phyloP scores from a whole-genome alignment of 148 eudicot genomes.

The Rhododendron griersonianum region DNA sequence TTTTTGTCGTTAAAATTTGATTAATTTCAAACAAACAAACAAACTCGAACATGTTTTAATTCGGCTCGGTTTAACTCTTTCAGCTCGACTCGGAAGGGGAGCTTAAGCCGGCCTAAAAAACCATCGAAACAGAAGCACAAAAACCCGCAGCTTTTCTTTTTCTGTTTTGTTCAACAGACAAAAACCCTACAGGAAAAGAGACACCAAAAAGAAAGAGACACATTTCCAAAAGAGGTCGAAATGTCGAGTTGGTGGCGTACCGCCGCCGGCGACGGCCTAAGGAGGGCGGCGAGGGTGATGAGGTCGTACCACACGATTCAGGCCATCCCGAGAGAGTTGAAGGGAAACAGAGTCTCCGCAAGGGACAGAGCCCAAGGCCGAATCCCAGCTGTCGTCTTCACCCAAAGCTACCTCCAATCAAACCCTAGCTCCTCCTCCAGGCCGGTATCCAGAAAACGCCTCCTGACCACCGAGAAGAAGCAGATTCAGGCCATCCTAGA shows the following conservation, averaged over 20 bases:
- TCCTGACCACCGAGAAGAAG: conserved; percentile 64
- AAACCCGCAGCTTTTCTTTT: background rate
- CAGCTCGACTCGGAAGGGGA: too few relatives aligned
- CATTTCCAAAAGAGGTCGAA: background rate
- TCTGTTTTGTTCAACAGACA: background rate
- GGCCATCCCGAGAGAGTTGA: conserved; percentile 72
- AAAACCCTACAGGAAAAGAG: background rate
- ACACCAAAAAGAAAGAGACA: background rate
- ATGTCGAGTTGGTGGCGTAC: conserved; percentile 66
- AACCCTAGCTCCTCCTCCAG: conserved; percentile 19
- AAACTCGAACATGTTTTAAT: too few relatives aligned
- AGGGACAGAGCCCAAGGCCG: conserved; percentile 78
- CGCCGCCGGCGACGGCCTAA: conserved; percentile 37
- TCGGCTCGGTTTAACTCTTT: too few relatives aligned
- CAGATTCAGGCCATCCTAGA: conserved; percentile 74
- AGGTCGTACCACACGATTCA: conserved; percentile 73
- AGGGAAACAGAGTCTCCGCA: conserved; percentile 53
- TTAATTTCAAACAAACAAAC: too few relatives aligned
- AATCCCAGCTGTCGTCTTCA: conserved; percentile 76
- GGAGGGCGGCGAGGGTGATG: conserved; percentile 17
- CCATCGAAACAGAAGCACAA: too few relatives aligned
- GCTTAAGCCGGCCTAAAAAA: too few relatives aligned
- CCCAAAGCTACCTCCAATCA: conserved; percentile 26
- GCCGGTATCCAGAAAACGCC: conserved; percentile 44
- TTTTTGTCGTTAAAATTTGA: too few relatives aligned